Evolutionary conservation across 108 stramenopile genomes (phyloP), one percentile per base, ranked within the genome.

Genomic region (Cylindrotheca closterium): DNA sequence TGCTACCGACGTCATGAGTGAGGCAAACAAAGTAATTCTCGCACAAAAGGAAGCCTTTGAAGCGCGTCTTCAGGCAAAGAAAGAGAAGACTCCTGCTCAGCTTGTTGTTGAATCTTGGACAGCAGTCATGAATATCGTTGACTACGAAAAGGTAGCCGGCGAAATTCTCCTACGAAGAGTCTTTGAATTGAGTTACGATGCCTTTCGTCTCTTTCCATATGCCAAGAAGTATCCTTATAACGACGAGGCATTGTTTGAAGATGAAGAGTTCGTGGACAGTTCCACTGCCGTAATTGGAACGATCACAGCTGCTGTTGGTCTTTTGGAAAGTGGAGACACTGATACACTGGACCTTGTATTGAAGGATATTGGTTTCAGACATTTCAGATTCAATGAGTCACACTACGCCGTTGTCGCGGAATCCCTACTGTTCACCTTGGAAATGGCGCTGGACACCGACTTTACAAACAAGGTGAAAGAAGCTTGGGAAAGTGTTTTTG

Each of bases 131-230:
- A 45, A 22, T 1, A 77, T 77, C 26, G 34, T 47, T 8, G 59
- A 77, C 52, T 70, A 70, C 55, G 61, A 70, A 60, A 51, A 65
- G 19, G 64, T 77, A 19, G 75, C 75, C n/a, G 75, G 75, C 3
- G 63, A 63, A 19, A n/a, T 77, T 1, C 42, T 77, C 2, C 70
- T 70, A 28, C 54, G 68, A 53, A 58, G 66, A 18, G 25, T 67
- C 12, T 67, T 67, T 31, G 66, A 67, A 30, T 19, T 67, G 25
- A 52, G 23, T 3, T 56, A 55, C 3, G 66, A 58, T 12, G 55
- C 30, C 5, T 17, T 34, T 4, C 12, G 12, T 12, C 26, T 51
- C 19, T 67, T 67, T 30, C 10, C 53, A 1, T 70, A 50, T 33
- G 30, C 69, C 24, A 19, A 52, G 17, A 60, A 51, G 18, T 55